Evolutionary conservation across 306 rosid genomes (phyloP).

Genomic region (Casuarina equisetifolia): DNA sequence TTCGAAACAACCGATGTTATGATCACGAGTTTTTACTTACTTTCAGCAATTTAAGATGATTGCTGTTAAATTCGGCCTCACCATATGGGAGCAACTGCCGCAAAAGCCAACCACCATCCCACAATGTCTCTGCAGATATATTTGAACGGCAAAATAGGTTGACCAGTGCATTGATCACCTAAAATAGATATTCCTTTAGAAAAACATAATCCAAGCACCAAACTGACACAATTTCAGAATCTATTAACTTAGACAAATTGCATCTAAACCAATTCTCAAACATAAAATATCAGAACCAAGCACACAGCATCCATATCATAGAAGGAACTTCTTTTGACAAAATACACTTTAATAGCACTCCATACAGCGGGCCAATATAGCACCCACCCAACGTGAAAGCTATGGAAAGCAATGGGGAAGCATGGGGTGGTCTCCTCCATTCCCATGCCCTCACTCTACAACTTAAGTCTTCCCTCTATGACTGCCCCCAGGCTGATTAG

Average conservation of each 20-base stretch:
- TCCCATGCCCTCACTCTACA: background rate
- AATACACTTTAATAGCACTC: background rate
- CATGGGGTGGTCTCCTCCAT: background rate
- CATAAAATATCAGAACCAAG: conserved; percentile 3
- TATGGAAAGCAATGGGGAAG: background rate
- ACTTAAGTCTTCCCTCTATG: background rate
- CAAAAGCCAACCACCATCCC: conserved; percentile 99
- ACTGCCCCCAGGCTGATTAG: background rate
- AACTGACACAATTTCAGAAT: conserved; percentile 19
- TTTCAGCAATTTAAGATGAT: conserved; percentile 69
- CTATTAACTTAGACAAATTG: background rate
- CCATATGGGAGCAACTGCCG: conserved; percentile 91
- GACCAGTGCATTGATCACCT: conserved; percentile 92
- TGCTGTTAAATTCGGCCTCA: conserved; percentile 68
- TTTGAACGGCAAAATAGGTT: conserved; percentile 79
- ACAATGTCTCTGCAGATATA: conserved; percentile 80
- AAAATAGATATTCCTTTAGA: conserved; percentile 24
- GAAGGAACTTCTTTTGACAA: background rate
- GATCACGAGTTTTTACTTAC: conserved; percentile 43
- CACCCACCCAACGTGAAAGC: background rate
- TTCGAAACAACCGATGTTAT: background rate
- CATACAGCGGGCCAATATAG: background rate
- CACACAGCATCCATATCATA: background rate
- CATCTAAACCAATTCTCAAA: conserved; percentile 16
- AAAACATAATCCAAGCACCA: conserved; percentile 12